Evolutionary conservation across 2,329 filamentous ascomycete genomes (phyloP).

Genomic region (Parascedosporium putredinis): DNA sequence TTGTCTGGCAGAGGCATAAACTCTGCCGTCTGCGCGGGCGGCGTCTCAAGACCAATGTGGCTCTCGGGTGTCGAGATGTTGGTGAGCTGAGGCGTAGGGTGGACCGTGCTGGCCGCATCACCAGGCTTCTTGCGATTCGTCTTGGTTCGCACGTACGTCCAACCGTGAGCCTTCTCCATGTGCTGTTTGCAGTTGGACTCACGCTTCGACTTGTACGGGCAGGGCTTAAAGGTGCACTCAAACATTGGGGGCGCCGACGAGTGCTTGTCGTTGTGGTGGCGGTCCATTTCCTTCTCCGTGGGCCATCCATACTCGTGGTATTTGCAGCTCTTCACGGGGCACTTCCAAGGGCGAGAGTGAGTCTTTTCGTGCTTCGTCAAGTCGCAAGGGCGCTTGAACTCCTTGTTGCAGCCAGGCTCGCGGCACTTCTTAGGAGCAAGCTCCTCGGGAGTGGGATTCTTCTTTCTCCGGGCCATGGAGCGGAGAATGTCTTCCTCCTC

Average conservation of each 20-base stretch:
- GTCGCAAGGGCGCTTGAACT: constrained; percentile 95
- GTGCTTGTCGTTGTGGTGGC: constrained; percentile 95
- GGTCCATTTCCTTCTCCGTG: constrained; percentile 93
- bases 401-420: constrained; percentile 69
- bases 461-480: constrained; percentile 93
- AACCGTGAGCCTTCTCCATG: constrained; percentile 94
- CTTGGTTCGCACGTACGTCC: constrained; percentile 86
- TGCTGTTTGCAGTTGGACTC: constrained; percentile 97
- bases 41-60: constrained; percentile 42
- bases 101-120: constrained; percentile 26
- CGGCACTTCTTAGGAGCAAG: constrained; percentile 70
- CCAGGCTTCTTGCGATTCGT: constrained; percentile 62
- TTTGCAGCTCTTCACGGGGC: constrained; percentile 70
- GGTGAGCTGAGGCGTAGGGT: constrained; percentile 49
- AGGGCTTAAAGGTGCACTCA: constrained; percentile 72
- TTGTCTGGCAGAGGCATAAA: constrained; percentile 19
- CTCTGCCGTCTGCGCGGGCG: constrained; percentile 37
- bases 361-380: constrained; percentile 98
- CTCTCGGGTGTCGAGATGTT: constrained; percentile 54
- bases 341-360: constrained; percentile 94
- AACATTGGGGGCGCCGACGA: constrained; percentile 69
- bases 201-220: constrained; percentile 89
- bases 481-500: constrained; percentile 77
- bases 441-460: constrained; percentile 79
- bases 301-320: constrained; percentile 88